Evolutionary conservation across 2,329 filamentous ascomycete genomes (phyloP).

Genomic region (Colletotrichum viniferum): DNA sequence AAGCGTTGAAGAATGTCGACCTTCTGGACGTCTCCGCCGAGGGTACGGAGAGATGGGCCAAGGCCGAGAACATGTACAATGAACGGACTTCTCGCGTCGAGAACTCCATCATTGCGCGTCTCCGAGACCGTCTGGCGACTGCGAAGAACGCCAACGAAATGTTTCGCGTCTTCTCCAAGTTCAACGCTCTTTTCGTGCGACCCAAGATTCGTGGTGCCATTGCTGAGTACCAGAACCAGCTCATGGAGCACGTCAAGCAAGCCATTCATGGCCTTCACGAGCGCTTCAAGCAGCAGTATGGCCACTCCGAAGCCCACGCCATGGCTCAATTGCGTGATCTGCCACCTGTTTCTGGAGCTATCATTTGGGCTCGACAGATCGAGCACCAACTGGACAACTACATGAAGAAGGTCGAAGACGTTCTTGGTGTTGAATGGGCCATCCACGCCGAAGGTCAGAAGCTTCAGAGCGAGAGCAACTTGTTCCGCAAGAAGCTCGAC

Average conservation of each 20-base stretch:
- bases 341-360: constrained; percentile 93
- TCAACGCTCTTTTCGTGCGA: constrained; percentile 97
- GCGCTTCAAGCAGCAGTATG: constrained; percentile 98
- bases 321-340: constrained; percentile 98
- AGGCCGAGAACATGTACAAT: constrained; percentile 95
- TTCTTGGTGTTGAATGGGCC: constrained; percentile 93
- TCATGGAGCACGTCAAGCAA: constrained; percentile 97
- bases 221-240: constrained; percentile 95
- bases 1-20: constrained; percentile 92
- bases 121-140: constrained; percentile 90
- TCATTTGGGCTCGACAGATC: constrained; percentile 97
- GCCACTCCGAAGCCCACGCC: constrained; percentile 94
- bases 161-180: constrained; percentile 99
- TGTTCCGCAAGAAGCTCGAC: constrained; percentile 96
- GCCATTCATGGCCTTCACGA: constrained; percentile 94
- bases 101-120: constrained; percentile 95
- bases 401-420: constrained; percentile 99
- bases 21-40: constrained; percentile 89
- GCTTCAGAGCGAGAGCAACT: constrained; percentile 85
- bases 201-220: constrained; percentile 99
- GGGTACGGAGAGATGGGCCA: constrained; percentile 90
- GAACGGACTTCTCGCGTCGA: constrained; percentile 96
- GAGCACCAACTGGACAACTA: constrained; percentile 94
- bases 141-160: constrained; percentile 99
- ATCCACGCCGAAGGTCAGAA: constrained; percentile 95